Percentiles rank a stretch among this genome's conserved stretches.
Conservation (phyloP, 1,284 basidiomycete species). For the Austroboletus rostrupii region DNA sequence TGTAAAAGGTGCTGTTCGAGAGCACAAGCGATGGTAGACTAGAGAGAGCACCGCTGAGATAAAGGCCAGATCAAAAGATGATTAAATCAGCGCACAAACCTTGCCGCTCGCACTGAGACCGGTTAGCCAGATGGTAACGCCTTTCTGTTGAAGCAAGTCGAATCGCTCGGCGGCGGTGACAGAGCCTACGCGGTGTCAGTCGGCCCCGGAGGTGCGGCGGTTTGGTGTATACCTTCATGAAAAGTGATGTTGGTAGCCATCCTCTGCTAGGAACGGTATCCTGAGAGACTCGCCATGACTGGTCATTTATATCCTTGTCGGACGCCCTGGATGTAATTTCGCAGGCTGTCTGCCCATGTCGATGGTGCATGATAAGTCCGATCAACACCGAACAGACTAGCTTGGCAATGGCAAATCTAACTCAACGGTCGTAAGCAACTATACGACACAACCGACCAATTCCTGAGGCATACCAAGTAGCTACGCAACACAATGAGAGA, state of each 20-base stretch:
- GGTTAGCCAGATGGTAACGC: slow-evolving; percentile 93
- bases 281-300: neutral
- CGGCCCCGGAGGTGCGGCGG: neutral
- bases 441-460: slow-evolving; percentile 4
- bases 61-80: neutral
- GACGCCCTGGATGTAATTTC: neutral
- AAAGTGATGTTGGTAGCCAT: slow-evolving; percentile 35
- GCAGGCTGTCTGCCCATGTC: too few relatives aligned
- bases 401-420: too few relatives aligned
- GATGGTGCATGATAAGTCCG: neutral
- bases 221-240: slow-evolving; percentile 23
- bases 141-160: slow-evolving; percentile 70
- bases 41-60: slow-evolving; percentile 10
- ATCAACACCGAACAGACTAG: neutral
- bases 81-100: slow-evolving; percentile 40
- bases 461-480: slow-evolving; percentile 6
- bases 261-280: neutral
- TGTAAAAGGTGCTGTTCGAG: slow-evolving; percentile 95
- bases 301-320: neutral
- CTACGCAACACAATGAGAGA: neutral
- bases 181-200: slow-evolving; percentile 50
- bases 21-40: slow-evolving; percentile 97
- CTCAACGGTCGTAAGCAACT: neutral
- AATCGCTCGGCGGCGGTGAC: slow-evolving; percentile 68
- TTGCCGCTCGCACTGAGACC: slow-evolving; percentile 89